Evolutionary conservation across 805 yeast species (phyloP).

Genomic region (Ogataea zsoltii): DNA sequence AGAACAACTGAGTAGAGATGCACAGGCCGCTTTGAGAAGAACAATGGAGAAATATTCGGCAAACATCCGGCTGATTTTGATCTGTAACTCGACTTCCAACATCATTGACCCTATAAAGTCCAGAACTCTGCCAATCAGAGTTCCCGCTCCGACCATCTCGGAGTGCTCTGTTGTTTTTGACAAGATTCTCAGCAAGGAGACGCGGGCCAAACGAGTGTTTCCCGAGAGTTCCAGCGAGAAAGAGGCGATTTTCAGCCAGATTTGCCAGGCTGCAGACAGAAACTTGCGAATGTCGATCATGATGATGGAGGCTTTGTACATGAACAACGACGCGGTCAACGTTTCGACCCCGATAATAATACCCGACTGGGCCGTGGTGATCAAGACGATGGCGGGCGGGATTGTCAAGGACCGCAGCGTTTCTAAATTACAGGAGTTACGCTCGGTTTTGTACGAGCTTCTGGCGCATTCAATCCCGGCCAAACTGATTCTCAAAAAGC

Average conservation of each 20-base stretch:
- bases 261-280: conserved; percentile 60
- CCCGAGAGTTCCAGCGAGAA: conserved; percentile 39
- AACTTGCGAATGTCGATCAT: conserved; percentile 79
- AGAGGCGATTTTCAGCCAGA: conserved; percentile 41
- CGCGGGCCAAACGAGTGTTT: conserved; percentile 30
- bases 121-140: conserved; percentile 83
- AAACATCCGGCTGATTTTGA: conserved; percentile 78
- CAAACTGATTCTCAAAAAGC: conserved; percentile 66
- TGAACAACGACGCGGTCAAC: conserved; percentile 60
- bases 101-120: conserved; percentile 94
- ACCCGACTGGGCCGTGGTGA: conserved; percentile 91
- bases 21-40: conserved; percentile 93
- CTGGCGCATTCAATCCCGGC: conserved; percentile 95
- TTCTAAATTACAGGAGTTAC: conserved; percentile 54
- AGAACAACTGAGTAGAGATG: conserved; percentile 84
- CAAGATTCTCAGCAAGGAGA: conserved; percentile 59
- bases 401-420: conserved; percentile 67
- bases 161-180: conserved; percentile 61
- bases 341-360: conserved; percentile 53
- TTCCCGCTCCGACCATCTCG: conserved; percentile 70
- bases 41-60: conserved; percentile 95
- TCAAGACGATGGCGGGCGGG: conserved; percentile 60
- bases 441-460: conserved; percentile 77
- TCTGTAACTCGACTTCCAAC: conserved; percentile 87
- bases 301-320: conserved; percentile 77